Conservation (phyloP, 164 flowering plant genomes). For the Vitis labrusca region DNA sequence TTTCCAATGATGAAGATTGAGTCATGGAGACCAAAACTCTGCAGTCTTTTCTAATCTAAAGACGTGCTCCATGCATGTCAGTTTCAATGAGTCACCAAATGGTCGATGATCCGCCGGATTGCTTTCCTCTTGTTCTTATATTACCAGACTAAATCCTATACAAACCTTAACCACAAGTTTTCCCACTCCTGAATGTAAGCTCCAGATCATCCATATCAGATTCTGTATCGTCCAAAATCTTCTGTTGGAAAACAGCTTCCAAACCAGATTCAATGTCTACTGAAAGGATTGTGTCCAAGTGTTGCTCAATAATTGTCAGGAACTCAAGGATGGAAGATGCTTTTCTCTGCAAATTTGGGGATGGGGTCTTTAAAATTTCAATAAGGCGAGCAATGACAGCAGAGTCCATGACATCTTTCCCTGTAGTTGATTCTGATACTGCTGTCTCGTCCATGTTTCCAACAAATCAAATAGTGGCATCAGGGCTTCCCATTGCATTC, state of each 20-base stretch:
- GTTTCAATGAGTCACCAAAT: too few relatives aligned
- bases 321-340: conserved; percentile 77
- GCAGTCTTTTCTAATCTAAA: too few relatives aligned
- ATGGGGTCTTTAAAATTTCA: conserved; percentile 53
- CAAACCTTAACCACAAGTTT: too few relatives aligned
- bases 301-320: conserved; percentile 36
- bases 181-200: too few relatives aligned
- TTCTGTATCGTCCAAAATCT: conserved; percentile 20
- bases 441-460: conserved; percentile 17
- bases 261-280: conserved; percentile 57
- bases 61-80: too few relatives aligned
- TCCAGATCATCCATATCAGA: too few relatives aligned
- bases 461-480: conserved; percentile 11
- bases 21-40: too few relatives aligned
- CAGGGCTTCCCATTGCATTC: conserved; percentile 17
- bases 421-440: conserved; percentile 9
- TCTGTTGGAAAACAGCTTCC: conserved; percentile 50
- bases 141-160: too few relatives aligned
- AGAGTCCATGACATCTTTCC: conserved; percentile 45
- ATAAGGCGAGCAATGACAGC: conserved; percentile 46
- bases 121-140: too few relatives aligned
- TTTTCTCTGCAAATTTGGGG: conserved; percentile 60
- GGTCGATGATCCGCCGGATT: too few relatives aligned
- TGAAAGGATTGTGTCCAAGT: conserved; percentile 37
- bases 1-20: too few relatives aligned